Base-by-base conservation (phyloP, 768 basidiomycete species). In the Podaxis sp. region DNA sequence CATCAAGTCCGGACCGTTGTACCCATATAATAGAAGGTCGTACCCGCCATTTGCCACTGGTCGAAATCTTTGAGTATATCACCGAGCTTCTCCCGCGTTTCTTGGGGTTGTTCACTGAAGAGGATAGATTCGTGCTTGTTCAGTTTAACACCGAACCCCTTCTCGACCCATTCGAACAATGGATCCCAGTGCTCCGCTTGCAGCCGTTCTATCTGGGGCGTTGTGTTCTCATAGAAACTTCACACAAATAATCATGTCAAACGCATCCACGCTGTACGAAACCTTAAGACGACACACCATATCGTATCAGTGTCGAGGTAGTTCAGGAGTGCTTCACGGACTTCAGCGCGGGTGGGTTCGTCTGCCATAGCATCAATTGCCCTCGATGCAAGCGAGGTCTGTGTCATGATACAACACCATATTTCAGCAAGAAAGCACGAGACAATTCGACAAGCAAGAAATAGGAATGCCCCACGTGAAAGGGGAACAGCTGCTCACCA, bases 281-380 rank as follows among this genome's bases (percentile, higher is more conserved):
- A 55, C n/a, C 43, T 11, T 40, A 38, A 59, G 56, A 40, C 7
- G 43, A 59, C 70, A 78, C 59, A 93, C 94, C 92, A 94, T 64
- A 97, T 84, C 1, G 97, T 94, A 73, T 99, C 97, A 2, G 96
- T 98, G 70, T 97, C 93, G 33, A 98, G 77, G 74, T 97, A 98
- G 61, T 86, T 84, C 47, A 97, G 74, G 47, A 98, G 75, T 11
- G 86, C 81, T 25, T 82, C 79, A 37, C 85, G 82, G 19, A 95
- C 90, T 60, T 91, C 82, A 15, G 72, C 69, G 27, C 89, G 80
- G 17, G 84, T 84, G 24, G 73, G 69, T 55, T 81, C 76, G 57
- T 91, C 83, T 17, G 77, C 70, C 67, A 96, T 79, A 1, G 84
- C 82, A 73, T 99, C 97, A 49, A 97, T 84, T 6, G 96, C 96